These are phyloP conservation scores for Penicillium corylophilum DNA, from an alignment of 2,329 filamentous ascomycete genomes.

Conservation along the genomic window DNA sequence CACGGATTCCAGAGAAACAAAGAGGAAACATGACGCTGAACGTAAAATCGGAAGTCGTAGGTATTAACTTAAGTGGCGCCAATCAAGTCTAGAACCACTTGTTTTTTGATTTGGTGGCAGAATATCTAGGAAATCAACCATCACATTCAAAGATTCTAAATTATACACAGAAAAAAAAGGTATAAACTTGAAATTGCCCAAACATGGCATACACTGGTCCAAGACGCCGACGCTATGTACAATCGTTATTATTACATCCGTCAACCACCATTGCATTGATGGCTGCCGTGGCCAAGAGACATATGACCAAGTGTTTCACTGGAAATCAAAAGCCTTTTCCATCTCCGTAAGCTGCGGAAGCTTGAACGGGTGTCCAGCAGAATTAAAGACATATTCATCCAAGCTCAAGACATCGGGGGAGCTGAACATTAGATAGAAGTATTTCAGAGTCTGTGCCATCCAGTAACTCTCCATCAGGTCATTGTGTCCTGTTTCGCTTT, in stretches of 20 bases:
- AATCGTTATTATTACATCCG: neutral
- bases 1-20: no score
- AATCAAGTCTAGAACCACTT: no score
- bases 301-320: neutral
- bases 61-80: no score
- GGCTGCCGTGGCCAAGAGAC: neutral
- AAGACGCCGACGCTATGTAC: conserved; percentile 6
- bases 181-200: neutral
- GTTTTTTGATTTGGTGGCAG: no score
- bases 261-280: neutral
- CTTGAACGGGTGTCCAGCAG: conserved; percentile 54
- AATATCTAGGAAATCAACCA: no score
- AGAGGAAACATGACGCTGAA: no score
- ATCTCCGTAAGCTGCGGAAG: conserved; percentile 26
- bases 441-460: conserved; percentile 88
- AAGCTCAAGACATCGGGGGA: conserved; percentile 64
- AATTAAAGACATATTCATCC: conserved; percentile 56
- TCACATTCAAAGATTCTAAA: no score
- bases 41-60: no score
- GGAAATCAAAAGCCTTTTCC: neutral
- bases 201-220: neutral
- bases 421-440: conserved; percentile 81
- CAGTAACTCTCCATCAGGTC: conserved; percentile 87
- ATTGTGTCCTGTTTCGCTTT: conserved; percentile 35
- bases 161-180: no score